phyloP scores from a whole-genome alignment of 352 stramenopile species.

The Phytophthora palmivora region DNA sequence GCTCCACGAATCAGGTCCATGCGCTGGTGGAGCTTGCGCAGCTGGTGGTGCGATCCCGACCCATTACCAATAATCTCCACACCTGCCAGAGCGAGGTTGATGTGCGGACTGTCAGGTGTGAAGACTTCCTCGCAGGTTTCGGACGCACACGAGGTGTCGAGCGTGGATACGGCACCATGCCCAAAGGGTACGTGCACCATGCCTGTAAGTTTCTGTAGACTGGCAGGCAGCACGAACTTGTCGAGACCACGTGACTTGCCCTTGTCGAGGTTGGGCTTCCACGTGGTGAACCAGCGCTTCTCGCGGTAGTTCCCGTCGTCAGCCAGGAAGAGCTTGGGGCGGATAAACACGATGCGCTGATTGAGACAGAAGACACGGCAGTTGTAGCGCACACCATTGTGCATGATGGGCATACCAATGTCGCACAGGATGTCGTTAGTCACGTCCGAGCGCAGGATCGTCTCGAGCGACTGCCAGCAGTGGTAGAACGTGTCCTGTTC shows the following conservation, averaged over 20 bases:
- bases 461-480: slow-evolving; percentile 96
- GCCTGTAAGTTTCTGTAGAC: slow-evolving; percentile 84
- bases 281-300: slow-evolving; percentile 93
- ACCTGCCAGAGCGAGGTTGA: slow-evolving; percentile 92
- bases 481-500: slow-evolving; percentile 98
- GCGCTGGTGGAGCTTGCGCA: slow-evolving; percentile 94
- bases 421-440: slow-evolving; percentile 97
- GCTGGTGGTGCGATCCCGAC: slow-evolving; percentile 97
- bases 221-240: slow-evolving; percentile 81
- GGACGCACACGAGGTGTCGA: slow-evolving; percentile 90
- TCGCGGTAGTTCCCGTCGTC: slow-evolving; percentile 99
- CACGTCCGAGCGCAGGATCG: slow-evolving; percentile 84
- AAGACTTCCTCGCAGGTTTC: slow-evolving; percentile 99
- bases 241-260: slow-evolving; percentile 56
- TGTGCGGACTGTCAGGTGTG: slow-evolving; percentile 95
- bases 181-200: slow-evolving; percentile 86
- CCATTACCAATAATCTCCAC: slow-evolving; percentile 99
- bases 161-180: slow-evolving; percentile 75
- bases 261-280: slow-evolving; percentile 56
- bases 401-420: slow-evolving; percentile 97
- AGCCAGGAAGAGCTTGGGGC: slow-evolving; percentile 94
- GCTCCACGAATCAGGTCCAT: slow-evolving; percentile 93
- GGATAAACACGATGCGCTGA: slow-evolving; percentile 95
- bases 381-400: slow-evolving; percentile 98
- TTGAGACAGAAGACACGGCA: slow-evolving; percentile 96